Base-by-base conservation (phyloP, 1,284 basidiomycete genomes). In the Leccinum proximum region DNA sequence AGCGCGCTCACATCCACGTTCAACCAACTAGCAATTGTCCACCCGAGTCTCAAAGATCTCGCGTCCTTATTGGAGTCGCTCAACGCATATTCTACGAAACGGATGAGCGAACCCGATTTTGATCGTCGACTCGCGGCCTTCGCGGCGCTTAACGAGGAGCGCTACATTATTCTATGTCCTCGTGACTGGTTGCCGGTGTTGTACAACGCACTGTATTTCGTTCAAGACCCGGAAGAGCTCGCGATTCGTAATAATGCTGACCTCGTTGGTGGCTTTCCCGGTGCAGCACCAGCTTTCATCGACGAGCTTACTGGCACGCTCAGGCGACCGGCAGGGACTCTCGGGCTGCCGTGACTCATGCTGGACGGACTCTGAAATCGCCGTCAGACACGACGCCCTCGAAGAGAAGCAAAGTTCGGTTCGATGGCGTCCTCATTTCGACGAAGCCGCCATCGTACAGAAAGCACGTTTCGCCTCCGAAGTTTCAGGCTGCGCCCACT, bases 21-120 rank as follows among this genome's bases (percentile, higher is more conserved):
- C 75, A 78, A 80, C 57, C 79, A 79, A 9, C 79, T 96, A 14
- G 84, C 87, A 0, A 69, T 73, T 0, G 75, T 88, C 10, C 82
- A 91, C 64, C 66, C 77, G 0, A 74, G 80, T 2, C 78, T 94
- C 37, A 71, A 77, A 22, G 70, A 73, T 2, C 73, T 92, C 1
- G 81, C 87, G 0, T 76, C 80, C 9, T 75, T 96, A 3, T 74
- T 94, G 56, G 82, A 83, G 11, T 85, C 86, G 1, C 83, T 99
- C 66, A 99, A 99, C 72, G 88, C 96, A 0, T 98, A 89, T 76
- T 96, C 94, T 1, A 78, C 76, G 1, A 91, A 86, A 70, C 85
- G 94, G 14, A 77, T 97, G 48, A 95, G 97, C 62, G 96, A 99
- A 74, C 93, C 95, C 2, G 95, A 99, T 75, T 98, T 98, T 71